phyloP scores from a whole-genome alignment of 2,329 filamentous ascomycete species.

The Cercospora sesami region DNA sequence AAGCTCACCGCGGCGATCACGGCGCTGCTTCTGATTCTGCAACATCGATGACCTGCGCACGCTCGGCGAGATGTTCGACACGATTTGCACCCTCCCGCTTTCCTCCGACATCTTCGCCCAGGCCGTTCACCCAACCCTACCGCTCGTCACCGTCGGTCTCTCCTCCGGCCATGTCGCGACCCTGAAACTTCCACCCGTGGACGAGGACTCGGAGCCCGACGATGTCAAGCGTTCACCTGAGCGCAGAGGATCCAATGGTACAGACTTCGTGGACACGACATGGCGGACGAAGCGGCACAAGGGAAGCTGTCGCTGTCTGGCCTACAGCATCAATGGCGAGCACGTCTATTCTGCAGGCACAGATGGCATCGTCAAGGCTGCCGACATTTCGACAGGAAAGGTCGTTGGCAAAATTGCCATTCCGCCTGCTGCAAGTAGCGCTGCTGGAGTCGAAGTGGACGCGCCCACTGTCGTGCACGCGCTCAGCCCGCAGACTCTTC shows the following conservation, averaged over 20 bases:
- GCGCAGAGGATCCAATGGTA: slow-evolving; percentile 57
- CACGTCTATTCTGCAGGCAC: slow-evolving; percentile 63
- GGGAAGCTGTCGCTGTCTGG: slow-evolving; percentile 82
- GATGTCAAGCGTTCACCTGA: slow-evolving; percentile 16
- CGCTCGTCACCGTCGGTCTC: slow-evolving; percentile 82
- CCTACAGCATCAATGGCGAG: slow-evolving; percentile 75
- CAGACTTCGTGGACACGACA: slow-evolving; percentile 72
- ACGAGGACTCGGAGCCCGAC: slow-evolving; percentile 49
- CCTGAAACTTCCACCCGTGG: slow-evolving; percentile 65
- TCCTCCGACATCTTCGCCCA: slow-evolving; percentile 85
- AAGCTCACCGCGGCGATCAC: neutral
- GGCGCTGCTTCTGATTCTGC: neutral
- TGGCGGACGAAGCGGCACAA: slow-evolving; percentile 92
- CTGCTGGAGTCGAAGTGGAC: slow-evolving; percentile 56
- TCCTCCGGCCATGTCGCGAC: slow-evolving; percentile 82
- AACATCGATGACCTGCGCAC: slow-evolving; percentile 13
- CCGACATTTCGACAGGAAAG: slow-evolving; percentile 58
- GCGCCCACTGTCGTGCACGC: slow-evolving; percentile 78
- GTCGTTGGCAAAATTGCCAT: slow-evolving; percentile 82
- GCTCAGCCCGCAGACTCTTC: slow-evolving; percentile 81
- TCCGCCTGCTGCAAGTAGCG: slow-evolving; percentile 53
- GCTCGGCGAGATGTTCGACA: slow-evolving; percentile 71
- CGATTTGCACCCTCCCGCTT: slow-evolving; percentile 84
- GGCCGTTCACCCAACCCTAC: slow-evolving; percentile 78
- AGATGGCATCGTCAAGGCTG: slow-evolving; percentile 64